Evolutionary conservation across 768 basidiomycete species (phyloP).

Genomic region (Boletellus emodensis): DNA sequence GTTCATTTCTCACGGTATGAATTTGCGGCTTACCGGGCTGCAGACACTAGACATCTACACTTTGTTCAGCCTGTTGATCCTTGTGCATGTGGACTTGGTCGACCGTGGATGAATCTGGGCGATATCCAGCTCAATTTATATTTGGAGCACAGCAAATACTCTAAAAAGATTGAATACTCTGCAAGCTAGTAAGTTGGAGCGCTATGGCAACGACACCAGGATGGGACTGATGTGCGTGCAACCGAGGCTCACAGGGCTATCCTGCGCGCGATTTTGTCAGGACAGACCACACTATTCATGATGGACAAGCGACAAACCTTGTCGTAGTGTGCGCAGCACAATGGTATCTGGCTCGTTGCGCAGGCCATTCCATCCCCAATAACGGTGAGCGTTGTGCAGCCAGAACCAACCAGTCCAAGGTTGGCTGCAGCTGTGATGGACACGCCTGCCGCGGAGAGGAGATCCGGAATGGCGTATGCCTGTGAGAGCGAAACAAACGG

Average conservation of each 20-base stretch:
- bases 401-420: conserved; percentile 12
- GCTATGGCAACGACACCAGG: background rate
- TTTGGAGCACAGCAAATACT: background rate
- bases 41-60: too few species aligned
- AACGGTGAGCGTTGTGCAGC: conserved; percentile 9
- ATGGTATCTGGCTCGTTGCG: conserved; percentile 6
- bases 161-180: background rate
- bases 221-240: conserved; percentile 8
- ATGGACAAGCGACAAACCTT: conserved; percentile 3
- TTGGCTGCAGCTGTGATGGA: conserved; percentile 4
- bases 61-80: too few species aligned
- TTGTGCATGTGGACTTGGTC: too few species aligned
- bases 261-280: conserved; percentile 1
- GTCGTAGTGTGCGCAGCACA: conserved; percentile 15
- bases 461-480: conserved; percentile 4
- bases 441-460: conserved; percentile 7
- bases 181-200: background rate
- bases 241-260: conserved; percentile 11
- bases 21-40: too few species aligned
- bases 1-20: too few species aligned
- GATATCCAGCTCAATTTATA: too few species aligned
- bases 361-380: conserved; percentile 11
- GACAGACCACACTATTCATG: background rate
- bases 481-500: background rate
- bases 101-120: too few species aligned